Evolutionary conservation across 176 grass and related monocot species (phyloP).

Genomic region (Microstegium vimineum): DNA sequence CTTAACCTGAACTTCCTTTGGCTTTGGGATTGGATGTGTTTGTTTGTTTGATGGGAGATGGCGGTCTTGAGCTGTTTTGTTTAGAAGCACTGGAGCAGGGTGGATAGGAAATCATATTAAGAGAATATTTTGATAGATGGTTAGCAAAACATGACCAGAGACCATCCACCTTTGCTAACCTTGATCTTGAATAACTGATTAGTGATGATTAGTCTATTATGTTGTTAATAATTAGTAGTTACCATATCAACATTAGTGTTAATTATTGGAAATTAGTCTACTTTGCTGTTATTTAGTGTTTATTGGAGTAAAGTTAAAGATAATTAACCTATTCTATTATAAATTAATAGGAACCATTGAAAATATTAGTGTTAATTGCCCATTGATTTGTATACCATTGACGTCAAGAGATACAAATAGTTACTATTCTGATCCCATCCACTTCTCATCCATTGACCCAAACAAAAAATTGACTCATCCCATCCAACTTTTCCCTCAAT

Average conservation of each 20-base stretch:
- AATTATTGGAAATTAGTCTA: neutral
- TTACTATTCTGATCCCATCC: neutral
- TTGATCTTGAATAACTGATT: neutral
- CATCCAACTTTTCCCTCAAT: neutral
- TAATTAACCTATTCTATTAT: neutral
- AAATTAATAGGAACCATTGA: neutral
- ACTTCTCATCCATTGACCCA: too few relatives aligned
- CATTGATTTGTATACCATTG: neutral
- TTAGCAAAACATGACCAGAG: neutral
- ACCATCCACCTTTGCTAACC: neutral
- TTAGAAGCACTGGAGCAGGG: neutral
- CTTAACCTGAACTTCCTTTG: neutral
- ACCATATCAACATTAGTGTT: neutral
- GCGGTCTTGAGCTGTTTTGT: neutral
- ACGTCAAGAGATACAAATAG: neutral
- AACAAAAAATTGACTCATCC: neutral
- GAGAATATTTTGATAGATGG: neutral
- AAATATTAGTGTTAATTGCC: neutral
- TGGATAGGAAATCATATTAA: neutral
- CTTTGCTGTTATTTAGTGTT: neutral
- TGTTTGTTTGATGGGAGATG: neutral
- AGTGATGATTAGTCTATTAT: neutral
- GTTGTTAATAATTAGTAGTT: neutral
- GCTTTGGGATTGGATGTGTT: neutral
- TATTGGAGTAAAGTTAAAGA: neutral